phyloP scores from a whole-genome alignment of 2,329 filamentous ascomycete species.

The Sporothrix pallida region DNA sequence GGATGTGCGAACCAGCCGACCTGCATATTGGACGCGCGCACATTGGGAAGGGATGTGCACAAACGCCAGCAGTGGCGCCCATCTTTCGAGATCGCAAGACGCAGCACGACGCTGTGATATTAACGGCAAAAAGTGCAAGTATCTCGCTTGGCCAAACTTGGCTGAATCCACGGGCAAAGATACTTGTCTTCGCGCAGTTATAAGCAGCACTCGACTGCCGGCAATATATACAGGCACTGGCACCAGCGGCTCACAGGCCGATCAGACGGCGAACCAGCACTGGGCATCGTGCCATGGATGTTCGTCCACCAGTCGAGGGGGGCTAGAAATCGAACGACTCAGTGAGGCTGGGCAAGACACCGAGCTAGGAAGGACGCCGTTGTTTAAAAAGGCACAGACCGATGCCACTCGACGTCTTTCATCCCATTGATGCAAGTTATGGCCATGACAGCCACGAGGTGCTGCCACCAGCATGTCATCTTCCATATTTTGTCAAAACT shows the following conservation, averaged over 20 bases:
- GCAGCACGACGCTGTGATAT: background rate
- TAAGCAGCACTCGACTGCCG: too few species aligned
- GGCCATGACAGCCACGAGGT: constrained; percentile 3
- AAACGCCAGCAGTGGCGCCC: background rate
- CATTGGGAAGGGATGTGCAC: constrained; percentile 9
- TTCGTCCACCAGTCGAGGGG: background rate
- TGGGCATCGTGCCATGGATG: constrained; percentile 25
- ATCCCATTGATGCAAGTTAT: background rate
- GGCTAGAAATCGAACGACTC: constrained; percentile 22
- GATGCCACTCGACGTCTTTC: background rate
- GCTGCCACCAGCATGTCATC: background rate
- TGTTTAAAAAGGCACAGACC: background rate
- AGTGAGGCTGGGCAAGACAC: background rate
- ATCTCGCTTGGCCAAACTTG: too few species aligned
- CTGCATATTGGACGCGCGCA: constrained; percentile 11
- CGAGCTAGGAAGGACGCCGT: background rate
- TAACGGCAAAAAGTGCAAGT: background rate
- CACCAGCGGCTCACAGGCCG: constrained; percentile 7
- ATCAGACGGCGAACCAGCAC: constrained; percentile 1
- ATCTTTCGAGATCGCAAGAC: constrained; percentile 16
- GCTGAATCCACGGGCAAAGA: too few species aligned
- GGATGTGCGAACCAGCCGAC: constrained; percentile 10
- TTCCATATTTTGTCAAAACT: too few species aligned
- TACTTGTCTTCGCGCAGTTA: too few species aligned
- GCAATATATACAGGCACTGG: background rate